phyloP scores from a whole-genome alignment of 805 yeast species.

The Blastobotrys peoriensis region DNA sequence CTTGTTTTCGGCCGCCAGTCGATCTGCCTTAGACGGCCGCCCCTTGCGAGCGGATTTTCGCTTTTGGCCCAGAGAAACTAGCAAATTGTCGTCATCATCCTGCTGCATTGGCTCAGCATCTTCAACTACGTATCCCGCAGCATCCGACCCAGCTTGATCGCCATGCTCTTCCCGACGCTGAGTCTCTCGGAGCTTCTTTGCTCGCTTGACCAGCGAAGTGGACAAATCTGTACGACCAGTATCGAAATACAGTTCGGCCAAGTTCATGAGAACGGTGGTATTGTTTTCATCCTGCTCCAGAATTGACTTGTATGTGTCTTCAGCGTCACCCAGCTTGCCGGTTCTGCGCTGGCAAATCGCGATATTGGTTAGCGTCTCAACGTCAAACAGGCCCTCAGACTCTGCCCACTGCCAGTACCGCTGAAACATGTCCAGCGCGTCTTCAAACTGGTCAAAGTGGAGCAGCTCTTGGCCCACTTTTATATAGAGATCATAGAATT shows the following conservation, averaged over 20 bases:
- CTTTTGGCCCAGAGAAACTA: constrained; percentile 6
- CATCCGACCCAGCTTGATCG: background rate
- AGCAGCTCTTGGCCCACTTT: constrained; percentile 75
- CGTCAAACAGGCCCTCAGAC: constrained; percentile 9
- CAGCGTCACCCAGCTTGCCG: constrained; percentile 41
- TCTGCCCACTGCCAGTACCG: background rate
- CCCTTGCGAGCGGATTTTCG: background rate
- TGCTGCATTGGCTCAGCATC: background rate
- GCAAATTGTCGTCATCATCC: constrained; percentile 4
- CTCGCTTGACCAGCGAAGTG: constrained; percentile 26
- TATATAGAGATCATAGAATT: constrained; percentile 63
- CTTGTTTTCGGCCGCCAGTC: constrained; percentile 47
- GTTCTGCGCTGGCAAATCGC: constrained; percentile 75
- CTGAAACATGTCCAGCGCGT: constrained; percentile 62
- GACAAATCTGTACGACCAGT: constrained; percentile 29
- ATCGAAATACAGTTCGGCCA: constrained; percentile 72
- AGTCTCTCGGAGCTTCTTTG: constrained; percentile 20
- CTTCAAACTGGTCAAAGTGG: constrained; percentile 60
- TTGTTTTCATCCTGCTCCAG: constrained; percentile 36
- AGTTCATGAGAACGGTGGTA: constrained; percentile 64
- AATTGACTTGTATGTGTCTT: constrained; percentile 22
- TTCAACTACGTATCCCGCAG: no score
- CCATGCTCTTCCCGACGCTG: constrained; percentile 4
- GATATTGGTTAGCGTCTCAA: constrained; percentile 44
- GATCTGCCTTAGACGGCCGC: constrained; percentile 36